These are phyloP conservation scores for Obba rivulosa DNA, from an alignment of 768 basidiomycete species.

Conservation along the genomic window DNA sequence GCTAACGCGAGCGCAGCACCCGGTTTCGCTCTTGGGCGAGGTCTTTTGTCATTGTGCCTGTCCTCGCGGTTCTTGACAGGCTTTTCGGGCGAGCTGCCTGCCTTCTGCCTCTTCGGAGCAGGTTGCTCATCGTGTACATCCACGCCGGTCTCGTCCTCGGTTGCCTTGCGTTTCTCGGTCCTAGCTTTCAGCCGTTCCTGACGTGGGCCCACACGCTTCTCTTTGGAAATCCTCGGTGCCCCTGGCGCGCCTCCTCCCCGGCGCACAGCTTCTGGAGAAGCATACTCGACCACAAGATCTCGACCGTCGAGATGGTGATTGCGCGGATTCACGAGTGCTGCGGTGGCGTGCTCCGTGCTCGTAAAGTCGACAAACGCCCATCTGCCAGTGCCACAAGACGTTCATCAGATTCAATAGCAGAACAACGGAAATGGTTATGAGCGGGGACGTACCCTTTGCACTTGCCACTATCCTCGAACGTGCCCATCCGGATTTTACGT, in stretches of 20 bases:
- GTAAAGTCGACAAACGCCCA: slow-evolving; percentile 95
- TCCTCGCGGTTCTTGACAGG: slow-evolving; percentile 3
- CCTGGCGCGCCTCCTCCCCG: slow-evolving; percentile 49
- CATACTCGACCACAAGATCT: slow-evolving; percentile 82
- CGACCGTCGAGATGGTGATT: slow-evolving; percentile 85
- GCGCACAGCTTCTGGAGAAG: slow-evolving; percentile 83
- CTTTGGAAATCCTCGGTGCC: background rate
- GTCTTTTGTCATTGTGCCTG: slow-evolving; percentile 9
- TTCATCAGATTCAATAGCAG: no score
- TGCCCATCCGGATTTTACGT: slow-evolving; percentile 86
- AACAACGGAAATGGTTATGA: background rate
- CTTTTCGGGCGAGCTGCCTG: slow-evolving; percentile 8
- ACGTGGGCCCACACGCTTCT: background rate
- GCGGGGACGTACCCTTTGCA: slow-evolving; percentile 84
- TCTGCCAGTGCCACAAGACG: slow-evolving; percentile 33
- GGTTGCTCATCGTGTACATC: slow-evolving; percentile 14
- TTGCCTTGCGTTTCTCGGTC: slow-evolving; percentile 9
- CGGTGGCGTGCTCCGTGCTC: slow-evolving; percentile 68
- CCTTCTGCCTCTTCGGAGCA: slow-evolving; percentile 17
- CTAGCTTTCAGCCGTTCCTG: slow-evolving; percentile 5
- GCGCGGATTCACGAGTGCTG: slow-evolving; percentile 73
- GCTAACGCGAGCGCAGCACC: slow-evolving; percentile 79
- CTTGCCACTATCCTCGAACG: slow-evolving; percentile 90
- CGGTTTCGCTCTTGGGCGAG: slow-evolving; percentile 54
- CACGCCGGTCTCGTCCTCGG: slow-evolving; percentile 9